These are phyloP conservation scores for Tuber umbilicatum DNA, from an alignment of 495 filamentous ascomycete genomes.

Conservation along the genomic window DNA sequence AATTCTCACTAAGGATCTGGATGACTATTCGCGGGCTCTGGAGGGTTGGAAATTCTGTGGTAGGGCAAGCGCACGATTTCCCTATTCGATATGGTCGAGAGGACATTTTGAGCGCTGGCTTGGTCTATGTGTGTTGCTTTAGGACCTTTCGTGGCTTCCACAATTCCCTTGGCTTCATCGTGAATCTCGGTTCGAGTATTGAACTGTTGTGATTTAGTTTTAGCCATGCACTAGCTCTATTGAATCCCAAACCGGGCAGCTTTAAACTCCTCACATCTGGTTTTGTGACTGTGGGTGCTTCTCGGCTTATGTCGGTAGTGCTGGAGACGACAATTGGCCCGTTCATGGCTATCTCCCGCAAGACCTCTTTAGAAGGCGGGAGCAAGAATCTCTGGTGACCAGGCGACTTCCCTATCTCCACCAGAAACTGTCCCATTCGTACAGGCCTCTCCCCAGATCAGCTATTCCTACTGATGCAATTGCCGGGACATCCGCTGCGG, in stretches of 20 bases:
- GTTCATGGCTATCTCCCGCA: conserved; percentile 11
- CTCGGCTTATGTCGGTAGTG: conserved; percentile 10
- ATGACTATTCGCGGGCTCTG: conserved; percentile 22
- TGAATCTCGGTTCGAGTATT: conserved; percentile 9
- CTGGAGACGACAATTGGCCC: conserved; percentile 11
- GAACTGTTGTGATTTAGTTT: not conserved
- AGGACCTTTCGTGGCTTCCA: not conserved
- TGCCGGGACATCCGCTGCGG: not conserved
- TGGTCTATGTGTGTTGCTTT: not conserved
- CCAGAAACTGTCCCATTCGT: not conserved
- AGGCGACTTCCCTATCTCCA: conserved; percentile 14
- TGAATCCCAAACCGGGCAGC: not conserved
- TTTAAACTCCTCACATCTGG: not conserved
- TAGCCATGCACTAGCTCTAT: not conserved
- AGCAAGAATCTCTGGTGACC: conserved; percentile 9
- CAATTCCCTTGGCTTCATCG: conserved; percentile 10
- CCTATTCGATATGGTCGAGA: conserved; percentile 2
- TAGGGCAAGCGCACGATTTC: conserved; percentile 30
- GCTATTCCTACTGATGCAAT: not conserved
- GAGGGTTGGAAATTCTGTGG: conserved; percentile 19
- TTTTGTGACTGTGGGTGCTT: conserved; percentile 17
- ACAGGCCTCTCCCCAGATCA: too few species aligned
- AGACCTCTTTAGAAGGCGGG: not conserved
- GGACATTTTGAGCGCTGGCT: conserved; percentile 14
- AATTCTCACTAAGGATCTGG: conserved; percentile 15